Conservation (phyloP, 2,329 filamentous ascomycete species). For the Bipolaris gigantea region DNA sequence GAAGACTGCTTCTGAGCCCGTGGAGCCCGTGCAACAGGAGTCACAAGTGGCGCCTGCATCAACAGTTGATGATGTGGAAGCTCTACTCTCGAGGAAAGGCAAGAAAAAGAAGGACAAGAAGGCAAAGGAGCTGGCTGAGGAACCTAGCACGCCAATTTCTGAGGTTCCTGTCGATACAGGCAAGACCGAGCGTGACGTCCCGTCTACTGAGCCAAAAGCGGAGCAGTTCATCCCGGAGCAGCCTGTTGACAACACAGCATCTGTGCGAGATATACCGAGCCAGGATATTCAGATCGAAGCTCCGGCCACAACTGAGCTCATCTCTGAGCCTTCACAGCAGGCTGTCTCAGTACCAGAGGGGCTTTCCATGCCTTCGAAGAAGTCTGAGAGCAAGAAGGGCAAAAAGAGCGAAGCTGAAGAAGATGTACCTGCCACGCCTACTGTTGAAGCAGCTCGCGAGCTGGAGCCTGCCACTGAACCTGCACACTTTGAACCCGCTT, state of each 20-base stretch:
- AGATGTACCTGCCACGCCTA: not conserved
- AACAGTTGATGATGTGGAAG: not conserved
- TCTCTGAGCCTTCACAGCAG: slow-evolving; percentile 3
- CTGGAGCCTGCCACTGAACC: not conserved
- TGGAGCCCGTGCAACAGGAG: not conserved
- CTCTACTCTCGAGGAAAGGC: slow-evolving; percentile 24
- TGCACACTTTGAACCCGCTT: not conserved
- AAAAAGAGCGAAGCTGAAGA: slow-evolving; percentile 16
- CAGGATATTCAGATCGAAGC: not conserved
- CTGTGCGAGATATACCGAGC: slow-evolving; percentile 4
- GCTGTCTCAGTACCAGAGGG: slow-evolving; percentile 1
- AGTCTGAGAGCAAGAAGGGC: slow-evolving; percentile 46
- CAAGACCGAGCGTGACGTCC: not conserved
- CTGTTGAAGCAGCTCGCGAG: slow-evolving; percentile 1
- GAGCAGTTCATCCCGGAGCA: slow-evolving; percentile 1
- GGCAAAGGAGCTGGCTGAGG: slow-evolving; percentile 13
- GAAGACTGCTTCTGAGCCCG: not conserved
- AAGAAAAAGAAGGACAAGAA: slow-evolving; percentile 33
- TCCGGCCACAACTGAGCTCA: not conserved
- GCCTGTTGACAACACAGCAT: not conserved
- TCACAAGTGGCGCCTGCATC: not conserved
- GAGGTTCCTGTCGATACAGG: slow-evolving; percentile 6
- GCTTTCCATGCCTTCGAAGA: slow-evolving; percentile 39
- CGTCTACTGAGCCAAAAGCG: not conserved
- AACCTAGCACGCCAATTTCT: slow-evolving; percentile 16